Evolutionary conservation across 495 filamentous ascomycete genomes (phyloP), one percentile per base, ranked within the genome.

Genomic region (Corynascus novoguineensis): DNA sequence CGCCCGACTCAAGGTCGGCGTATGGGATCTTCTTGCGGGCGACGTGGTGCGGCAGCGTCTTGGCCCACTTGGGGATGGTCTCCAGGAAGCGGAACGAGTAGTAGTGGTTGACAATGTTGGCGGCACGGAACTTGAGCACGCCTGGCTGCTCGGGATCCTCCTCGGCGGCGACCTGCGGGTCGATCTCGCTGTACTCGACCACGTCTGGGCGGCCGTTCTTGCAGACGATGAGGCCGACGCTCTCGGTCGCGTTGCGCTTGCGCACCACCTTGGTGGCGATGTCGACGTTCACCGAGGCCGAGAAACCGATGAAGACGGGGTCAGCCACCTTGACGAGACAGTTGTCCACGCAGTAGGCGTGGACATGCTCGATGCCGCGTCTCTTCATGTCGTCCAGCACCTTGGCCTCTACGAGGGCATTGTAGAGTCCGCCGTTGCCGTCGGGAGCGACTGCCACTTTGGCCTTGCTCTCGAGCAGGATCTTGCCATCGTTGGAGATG

Each of bases 51-150:
- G 92, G 93, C 28, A 99, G 81, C 61, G 82, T 81, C 74, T 92
- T 84, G 19, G 83, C 82, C 86, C 86, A 96, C 62, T 84, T 78
- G 49, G 92, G 90, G 62, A 97, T 95, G 41, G 81, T 85, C 69
- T 96, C 87, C 48, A 99, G 80, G 78, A 97, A 99, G 55, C 82
- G 77, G 80, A 90, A 95, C 32, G 87, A 92, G 78, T 99, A 99
- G 81, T 97, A 99, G 79, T 99, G 93, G 80, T 99, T 99, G 74
- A 99, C 93, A 58, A 99, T 99, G 75, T 99, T 99, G 60, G 92
- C 93, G 49, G 93, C 92, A 41, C 93, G 86, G 85, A 95, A 97
- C 75, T 90, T 95, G 67, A 99, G 82, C 50, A 97, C 77, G 42
- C 83, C 83, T 1, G 81, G 78, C 65, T 97, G 85, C 70, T 89